A percentile compares a stretch with the other conserved stretches of the same genome.
phyloP scores from a whole-genome alignment of 2,329 filamentous ascomycete genomes.

The Akanthomyces dipterigenus region DNA sequence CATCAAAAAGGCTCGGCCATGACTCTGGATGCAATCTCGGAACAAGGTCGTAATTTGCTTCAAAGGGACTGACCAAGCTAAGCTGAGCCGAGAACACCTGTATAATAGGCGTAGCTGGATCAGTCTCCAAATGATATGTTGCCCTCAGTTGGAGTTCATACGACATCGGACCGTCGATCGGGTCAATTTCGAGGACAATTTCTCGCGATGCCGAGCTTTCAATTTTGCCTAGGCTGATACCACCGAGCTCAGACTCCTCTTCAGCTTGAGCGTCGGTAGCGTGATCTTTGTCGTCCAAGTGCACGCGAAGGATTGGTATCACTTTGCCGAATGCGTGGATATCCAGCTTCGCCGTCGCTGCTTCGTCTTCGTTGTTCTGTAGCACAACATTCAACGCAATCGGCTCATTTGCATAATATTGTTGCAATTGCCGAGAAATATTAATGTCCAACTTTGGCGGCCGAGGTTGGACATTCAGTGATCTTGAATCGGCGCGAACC shows the following conservation, averaged over 20 bases:
- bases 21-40: constrained; percentile 69
- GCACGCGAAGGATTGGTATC: constrained; percentile 40
- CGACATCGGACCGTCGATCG: constrained; percentile 42
- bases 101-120: constrained; percentile 72
- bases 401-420: constrained; percentile 81
- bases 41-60: constrained; percentile 82
- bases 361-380: constrained; percentile 75
- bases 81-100: constrained; percentile 65
- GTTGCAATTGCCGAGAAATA: constrained; percentile 53
- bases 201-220: constrained; percentile 35
- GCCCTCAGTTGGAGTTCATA: constrained; percentile 68
- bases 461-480: constrained; percentile 72
- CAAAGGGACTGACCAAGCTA: constrained; percentile 74
- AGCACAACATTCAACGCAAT: constrained; percentile 64
- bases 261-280: constrained; percentile 25
- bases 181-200: constrained; percentile 43
- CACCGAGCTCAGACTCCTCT: constrained; percentile 38
- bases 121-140: constrained; percentile 71
- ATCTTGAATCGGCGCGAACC: constrained; percentile 42
- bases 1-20: constrained; percentile 84
- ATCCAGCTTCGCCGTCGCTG: constrained; percentile 65
- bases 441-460: constrained; percentile 84
- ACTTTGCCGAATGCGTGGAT: constrained; percentile 57
- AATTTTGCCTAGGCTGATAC: constrained; percentile 41
- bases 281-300: constrained; percentile 27